These are phyloP conservation scores for Anthracocystis setariae DNA, from an alignment of 1,284 basidiomycete species.

Conservation along the genomic window DNA sequence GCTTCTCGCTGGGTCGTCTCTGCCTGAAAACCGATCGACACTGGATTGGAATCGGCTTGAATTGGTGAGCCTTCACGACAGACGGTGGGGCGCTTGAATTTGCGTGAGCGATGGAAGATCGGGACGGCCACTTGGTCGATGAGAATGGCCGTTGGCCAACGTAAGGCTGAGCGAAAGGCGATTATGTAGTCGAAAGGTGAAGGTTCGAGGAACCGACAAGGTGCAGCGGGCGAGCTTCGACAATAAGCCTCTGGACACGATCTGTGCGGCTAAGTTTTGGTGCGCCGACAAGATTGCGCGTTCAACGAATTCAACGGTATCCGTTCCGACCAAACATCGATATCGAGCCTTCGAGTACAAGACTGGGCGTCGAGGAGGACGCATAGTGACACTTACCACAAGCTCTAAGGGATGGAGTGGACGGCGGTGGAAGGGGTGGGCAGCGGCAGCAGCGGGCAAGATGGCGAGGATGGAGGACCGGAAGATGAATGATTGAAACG, in stretches of 20 bases:
- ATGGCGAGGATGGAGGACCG: constrained; percentile 37
- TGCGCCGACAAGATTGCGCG: constrained; percentile 9
- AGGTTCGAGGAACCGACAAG: neutral
- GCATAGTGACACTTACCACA: constrained; percentile 35
- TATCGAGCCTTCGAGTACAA: constrained; percentile 1
- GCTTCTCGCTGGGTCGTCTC: too few species aligned
- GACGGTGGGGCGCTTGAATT: too few species aligned
- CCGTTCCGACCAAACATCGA: neutral
- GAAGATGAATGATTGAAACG: constrained; percentile 1
- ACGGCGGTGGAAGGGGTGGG: constrained; percentile 17
- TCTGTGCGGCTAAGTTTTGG: neutral
- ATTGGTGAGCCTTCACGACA: too few species aligned
- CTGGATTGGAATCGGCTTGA: too few species aligned
- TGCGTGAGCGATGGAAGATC: neutral
- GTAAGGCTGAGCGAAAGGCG: neutral
- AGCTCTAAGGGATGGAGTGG: constrained; percentile 33
- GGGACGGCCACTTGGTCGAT: neutral
- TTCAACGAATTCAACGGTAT: constrained; percentile 3
- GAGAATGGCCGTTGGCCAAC: neutral
- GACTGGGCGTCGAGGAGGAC: neutral
- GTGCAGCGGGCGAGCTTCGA: neutral
- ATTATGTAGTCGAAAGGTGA: neutral
- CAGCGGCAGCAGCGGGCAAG: constrained; percentile 25
- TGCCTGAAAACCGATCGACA: too few species aligned
- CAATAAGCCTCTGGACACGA: neutral